Conservation (phyloP, 192 early-diverging fungal species). For the Rhizophagus clarus region DNA sequence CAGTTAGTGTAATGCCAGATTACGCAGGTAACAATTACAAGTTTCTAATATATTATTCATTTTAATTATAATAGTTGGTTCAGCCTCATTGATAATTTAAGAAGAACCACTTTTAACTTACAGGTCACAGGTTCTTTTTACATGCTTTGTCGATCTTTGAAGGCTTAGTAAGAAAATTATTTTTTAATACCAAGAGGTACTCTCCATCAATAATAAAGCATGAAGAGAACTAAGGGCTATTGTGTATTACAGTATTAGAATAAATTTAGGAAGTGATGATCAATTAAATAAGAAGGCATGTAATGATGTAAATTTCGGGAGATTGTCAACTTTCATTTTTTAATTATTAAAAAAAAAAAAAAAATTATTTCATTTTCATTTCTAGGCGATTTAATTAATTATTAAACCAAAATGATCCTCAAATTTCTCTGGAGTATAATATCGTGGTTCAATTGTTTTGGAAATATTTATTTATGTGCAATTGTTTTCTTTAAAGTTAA, state of each 20-base stretch:
- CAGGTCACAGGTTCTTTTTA: background rate
- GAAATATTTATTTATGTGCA: background rate
- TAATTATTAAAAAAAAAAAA: background rate
- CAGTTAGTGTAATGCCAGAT: background rate
- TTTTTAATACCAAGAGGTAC: too few relatives aligned
- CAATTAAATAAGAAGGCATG: background rate
- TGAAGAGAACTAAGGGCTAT: background rate
- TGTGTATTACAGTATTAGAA: background rate
- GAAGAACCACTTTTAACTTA: too few relatives aligned
- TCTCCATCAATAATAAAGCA: too few relatives aligned
- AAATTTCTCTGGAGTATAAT: background rate
- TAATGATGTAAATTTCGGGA: background rate
- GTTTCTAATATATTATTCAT: background rate
- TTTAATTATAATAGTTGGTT: background rate
- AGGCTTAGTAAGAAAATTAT: background rate
- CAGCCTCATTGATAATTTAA: too few relatives aligned
- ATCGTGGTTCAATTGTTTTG: background rate
- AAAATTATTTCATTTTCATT: background rate
- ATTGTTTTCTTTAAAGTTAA: background rate
- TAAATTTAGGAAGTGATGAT: background rate
- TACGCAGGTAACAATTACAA: background rate
- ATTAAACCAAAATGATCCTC: background rate
- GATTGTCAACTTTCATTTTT: background rate
- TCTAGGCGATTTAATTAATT: background rate
- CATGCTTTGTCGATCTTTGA: background rate